Conservation (phyloP, 2,329 filamentous ascomycete genomes). For the Apiospora aurea region DNA sequence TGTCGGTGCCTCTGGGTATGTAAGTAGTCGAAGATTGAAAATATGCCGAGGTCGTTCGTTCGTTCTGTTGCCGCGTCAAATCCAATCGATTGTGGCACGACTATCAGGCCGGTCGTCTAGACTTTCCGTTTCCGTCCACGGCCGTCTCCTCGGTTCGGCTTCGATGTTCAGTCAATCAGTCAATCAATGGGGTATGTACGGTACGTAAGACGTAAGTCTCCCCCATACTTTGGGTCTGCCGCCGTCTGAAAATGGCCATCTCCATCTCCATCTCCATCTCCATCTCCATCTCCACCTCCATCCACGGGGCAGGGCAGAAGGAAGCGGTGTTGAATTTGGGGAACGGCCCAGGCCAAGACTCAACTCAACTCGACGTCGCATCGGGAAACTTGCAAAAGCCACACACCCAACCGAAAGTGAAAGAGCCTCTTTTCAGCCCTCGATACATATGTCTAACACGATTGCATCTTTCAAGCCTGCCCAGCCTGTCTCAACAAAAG, state of each 20-base stretch:
- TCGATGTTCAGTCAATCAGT: no score
- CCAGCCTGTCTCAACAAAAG: background rate
- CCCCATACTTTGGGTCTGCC: constrained; percentile 1
- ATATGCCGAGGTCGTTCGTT: background rate
- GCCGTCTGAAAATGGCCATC: no score
- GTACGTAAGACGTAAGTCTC: background rate
- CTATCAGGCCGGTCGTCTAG: constrained; percentile 13
- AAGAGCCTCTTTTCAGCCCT: constrained; percentile 6
- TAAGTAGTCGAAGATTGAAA: background rate
- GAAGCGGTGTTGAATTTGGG: background rate
- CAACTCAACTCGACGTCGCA: background rate
- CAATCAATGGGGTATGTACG: background rate
- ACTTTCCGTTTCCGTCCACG: background rate
- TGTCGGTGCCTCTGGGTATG: background rate
- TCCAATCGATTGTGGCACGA: constrained; percentile 15
- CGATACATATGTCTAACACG: background rate
- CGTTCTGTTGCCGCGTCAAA: constrained; percentile 4
- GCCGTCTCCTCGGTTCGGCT: background rate
- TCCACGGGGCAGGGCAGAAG: background rate
- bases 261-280: background rate
- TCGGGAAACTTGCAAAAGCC: background rate
- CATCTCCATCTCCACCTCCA: background rate
- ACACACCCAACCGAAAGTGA: constrained; percentile 18
- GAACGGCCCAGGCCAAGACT: background rate
- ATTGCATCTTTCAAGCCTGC: background rate